Conservation (phyloP, 2,329 filamentous ascomycete genomes). For the Chalara sp. region DNA sequence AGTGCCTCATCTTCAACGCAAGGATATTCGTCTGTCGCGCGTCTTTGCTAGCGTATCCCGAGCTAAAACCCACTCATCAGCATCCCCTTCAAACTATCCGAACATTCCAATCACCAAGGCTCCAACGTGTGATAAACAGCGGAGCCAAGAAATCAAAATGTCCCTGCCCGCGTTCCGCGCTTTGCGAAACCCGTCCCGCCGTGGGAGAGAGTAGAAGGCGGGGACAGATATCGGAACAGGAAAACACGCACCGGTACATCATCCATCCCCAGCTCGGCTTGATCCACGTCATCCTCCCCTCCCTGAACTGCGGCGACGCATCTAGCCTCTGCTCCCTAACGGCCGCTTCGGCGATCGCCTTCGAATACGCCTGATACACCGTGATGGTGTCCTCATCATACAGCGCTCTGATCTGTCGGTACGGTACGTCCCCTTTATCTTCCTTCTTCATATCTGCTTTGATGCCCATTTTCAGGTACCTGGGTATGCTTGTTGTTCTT, state of each 20-base stretch:
- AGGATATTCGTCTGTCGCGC: conserved; percentile 46
- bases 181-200: background rate
- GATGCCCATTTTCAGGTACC: too few species aligned
- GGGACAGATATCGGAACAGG: background rate
- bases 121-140: too few species aligned
- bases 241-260: conserved; percentile 30
- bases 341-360: conserved; percentile 45
- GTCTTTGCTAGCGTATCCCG: conserved; percentile 53
- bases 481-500: too few species aligned
- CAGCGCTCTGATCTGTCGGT: conserved; percentile 45
- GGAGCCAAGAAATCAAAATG: too few species aligned
- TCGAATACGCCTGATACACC: conserved; percentile 55
- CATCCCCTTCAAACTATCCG: background rate
- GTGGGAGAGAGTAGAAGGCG: background rate
- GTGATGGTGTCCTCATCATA: conserved; percentile 46
- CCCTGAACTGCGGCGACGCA: conserved; percentile 44
- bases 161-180: too few species aligned
- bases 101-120: too few species aligned
- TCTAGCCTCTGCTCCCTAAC: conserved; percentile 43
- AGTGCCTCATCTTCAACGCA: conserved; percentile 47
- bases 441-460: too few species aligned
- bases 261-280: conserved; percentile 60
- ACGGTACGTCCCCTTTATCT: conserved; percentile 18
- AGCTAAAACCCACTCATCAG: conserved; percentile 37
- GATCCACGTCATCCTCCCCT: conserved; percentile 57